phyloP scores from a whole-genome alignment of 768 basidiomycete species.

The Xerocomus brunneocitrinus region DNA sequence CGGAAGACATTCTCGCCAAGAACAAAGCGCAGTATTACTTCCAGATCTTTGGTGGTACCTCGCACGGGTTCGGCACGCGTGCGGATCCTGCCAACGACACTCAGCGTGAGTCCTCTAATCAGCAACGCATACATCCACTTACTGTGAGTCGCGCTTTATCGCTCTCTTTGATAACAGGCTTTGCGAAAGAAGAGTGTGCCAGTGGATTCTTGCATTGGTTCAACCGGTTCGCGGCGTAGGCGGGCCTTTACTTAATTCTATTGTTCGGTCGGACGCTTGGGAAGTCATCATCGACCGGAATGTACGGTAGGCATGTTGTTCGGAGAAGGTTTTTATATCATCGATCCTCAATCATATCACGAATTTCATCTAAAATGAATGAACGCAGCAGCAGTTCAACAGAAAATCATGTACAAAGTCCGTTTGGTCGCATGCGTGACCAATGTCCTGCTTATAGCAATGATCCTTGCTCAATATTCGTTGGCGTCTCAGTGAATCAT shows the following conservation, averaged over 20 bases:
- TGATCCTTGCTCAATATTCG: too few relatives aligned
- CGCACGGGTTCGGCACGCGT: conserved; percentile 35
- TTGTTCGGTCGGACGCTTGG: not conserved
- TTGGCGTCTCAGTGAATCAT: too few relatives aligned
- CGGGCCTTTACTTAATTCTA: not conserved
- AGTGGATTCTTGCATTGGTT: conserved; percentile 50
- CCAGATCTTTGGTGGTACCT: conserved; percentile 49
- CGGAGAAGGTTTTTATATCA: not conserved
- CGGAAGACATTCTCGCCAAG: conserved; percentile 52
- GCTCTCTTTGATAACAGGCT: conserved; percentile 34
- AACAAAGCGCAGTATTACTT: conserved; percentile 50
- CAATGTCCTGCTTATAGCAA: too few relatives aligned
- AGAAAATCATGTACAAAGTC: too few relatives aligned
- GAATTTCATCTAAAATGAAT: not conserved
- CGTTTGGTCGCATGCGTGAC: too few relatives aligned
- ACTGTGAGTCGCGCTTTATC: not conserved
- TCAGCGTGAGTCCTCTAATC: conserved; percentile 16
- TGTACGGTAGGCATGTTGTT: conserved; percentile 10
- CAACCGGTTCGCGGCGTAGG: conserved; percentile 36
- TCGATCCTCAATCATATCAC: not conserved
- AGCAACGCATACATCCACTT: not conserved
- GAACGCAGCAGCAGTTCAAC: not conserved
- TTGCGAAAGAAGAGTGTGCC: conserved; percentile 59
- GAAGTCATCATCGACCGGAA: not conserved
- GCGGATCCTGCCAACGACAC: conserved; percentile 25